phyloP scores from a whole-genome alignment of 2,329 filamentous ascomycete genomes.

The Botrytis sinoallii region DNA sequence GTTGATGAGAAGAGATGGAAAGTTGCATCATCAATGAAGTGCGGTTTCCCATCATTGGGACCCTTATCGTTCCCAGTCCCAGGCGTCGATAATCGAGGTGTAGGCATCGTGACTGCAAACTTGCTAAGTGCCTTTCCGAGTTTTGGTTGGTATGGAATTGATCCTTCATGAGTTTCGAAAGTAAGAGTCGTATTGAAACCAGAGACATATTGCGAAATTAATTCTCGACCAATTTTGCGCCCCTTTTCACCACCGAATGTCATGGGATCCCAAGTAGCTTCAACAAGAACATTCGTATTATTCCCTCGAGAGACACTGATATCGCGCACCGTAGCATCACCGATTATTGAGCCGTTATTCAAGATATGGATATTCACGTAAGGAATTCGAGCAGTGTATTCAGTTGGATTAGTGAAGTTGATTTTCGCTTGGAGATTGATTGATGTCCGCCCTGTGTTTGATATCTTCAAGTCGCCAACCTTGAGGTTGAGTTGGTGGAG shows the following conservation, averaged over 20 bases:
- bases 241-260: slow-evolving; percentile 59
- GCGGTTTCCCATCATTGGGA: slow-evolving; percentile 45
- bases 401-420: slow-evolving; percentile 87
- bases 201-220: slow-evolving; percentile 84
- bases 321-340: slow-evolving; percentile 67
- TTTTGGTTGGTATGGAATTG: slow-evolving; percentile 69
- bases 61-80: slow-evolving; percentile 42
- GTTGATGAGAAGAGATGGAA: slow-evolving; percentile 86
- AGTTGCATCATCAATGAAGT: slow-evolving; percentile 81
- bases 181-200: slow-evolving; percentile 81
- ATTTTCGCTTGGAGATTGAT: slow-evolving; percentile 68
- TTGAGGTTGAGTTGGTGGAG: slow-evolving; percentile 54
- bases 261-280: slow-evolving; percentile 71
- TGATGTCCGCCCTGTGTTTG: slow-evolving; percentile 68
- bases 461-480: slow-evolving; percentile 67
- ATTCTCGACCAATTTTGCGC: slow-evolving; percentile 60
- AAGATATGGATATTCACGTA: slow-evolving; percentile 74
- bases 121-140: slow-evolving; percentile 71
- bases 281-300: slow-evolving; percentile 67
- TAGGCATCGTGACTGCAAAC: slow-evolving; percentile 67
- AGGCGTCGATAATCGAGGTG: slow-evolving; percentile 62
- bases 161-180: slow-evolving; percentile 65
- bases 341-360: slow-evolving; percentile 70
- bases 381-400: slow-evolving; percentile 79
- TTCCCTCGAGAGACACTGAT: slow-evolving; percentile 63